Conservation (phyloP, 2,329 filamentous ascomycete species). For the Cladosporium halotolerans region DNA sequence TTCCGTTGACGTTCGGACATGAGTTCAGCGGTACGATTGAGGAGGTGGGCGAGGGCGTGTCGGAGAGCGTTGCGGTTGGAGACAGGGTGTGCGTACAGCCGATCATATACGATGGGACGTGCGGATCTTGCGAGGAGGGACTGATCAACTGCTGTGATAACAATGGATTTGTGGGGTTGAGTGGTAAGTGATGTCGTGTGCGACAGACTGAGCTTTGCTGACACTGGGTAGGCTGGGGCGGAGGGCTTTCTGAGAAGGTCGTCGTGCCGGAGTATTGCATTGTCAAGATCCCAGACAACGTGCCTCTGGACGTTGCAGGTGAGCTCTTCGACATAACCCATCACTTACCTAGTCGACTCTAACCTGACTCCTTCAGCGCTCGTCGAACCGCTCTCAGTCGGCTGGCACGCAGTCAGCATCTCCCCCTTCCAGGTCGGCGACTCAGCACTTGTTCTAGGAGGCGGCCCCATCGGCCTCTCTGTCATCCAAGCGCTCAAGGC, state of each 20-base stretch:
- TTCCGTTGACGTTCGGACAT: constrained; percentile 49
- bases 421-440: constrained; percentile 44
- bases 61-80: constrained; percentile 40
- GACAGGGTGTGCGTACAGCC: constrained; percentile 47
- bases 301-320: constrained; percentile 46
- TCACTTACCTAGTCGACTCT: neutral
- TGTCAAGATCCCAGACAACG: constrained; percentile 45
- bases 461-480: constrained; percentile 49
- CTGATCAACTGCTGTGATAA: constrained; percentile 50
- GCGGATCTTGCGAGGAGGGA: constrained; percentile 46
- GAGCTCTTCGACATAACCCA: constrained; percentile 1
- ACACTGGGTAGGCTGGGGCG: constrained; percentile 38
- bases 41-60: constrained; percentile 46
- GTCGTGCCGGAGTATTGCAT: constrained; percentile 44
- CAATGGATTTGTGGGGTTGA: constrained; percentile 49
- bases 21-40: constrained; percentile 49
- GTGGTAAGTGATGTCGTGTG: constrained; percentile 28
- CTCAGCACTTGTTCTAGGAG: constrained; percentile 45
- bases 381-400: constrained; percentile 50
- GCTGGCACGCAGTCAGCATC: constrained; percentile 50
- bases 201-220: neutral
- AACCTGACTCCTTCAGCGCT: constrained; percentile 33
- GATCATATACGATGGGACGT: constrained; percentile 50
- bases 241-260: constrained; percentile 47
- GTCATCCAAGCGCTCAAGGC: constrained; percentile 43